Percentiles rank a stretch among this genome's conserved stretches.
phyloP scores from a whole-genome alignment of 192 early-diverging fungal genomes.

The Coemansia sp. region DNA sequence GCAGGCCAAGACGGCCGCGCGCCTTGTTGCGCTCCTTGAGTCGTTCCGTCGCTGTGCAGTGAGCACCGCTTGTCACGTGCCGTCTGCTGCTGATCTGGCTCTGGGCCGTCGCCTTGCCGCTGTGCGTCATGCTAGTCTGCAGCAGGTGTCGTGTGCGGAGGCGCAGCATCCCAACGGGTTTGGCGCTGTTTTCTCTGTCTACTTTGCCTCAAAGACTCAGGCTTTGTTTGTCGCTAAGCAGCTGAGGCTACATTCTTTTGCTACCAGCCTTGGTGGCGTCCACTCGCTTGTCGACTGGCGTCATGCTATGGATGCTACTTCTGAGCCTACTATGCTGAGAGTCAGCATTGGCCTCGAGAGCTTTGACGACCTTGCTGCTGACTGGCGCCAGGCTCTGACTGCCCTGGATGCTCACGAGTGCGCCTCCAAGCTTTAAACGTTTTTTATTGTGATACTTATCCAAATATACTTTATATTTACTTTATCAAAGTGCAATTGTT shows the following conservation, averaged over 20 bases:
- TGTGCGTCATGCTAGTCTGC: constrained; percentile 47
- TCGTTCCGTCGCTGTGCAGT: constrained; percentile 46
- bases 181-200: constrained; percentile 49
- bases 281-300: constrained; percentile 76
- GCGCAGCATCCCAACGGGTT: constrained; percentile 47
- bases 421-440: constrained; percentile 20
- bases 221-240: constrained; percentile 55
- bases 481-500: not conserved
- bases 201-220: constrained; percentile 51
- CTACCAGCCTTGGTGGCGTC: constrained; percentile 69
- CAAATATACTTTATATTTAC: constrained; percentile 2
- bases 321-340: constrained; percentile 58
- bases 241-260: constrained; percentile 56
- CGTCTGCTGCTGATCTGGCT: constrained; percentile 18
- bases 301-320: constrained; percentile 43
- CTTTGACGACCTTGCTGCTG: constrained; percentile 65
- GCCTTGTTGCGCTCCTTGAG: constrained; percentile 60
- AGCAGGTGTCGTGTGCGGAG: constrained; percentile 26
- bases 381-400: constrained; percentile 59
- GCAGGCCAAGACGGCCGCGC: constrained; percentile 61
- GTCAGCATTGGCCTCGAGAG: constrained; percentile 72
- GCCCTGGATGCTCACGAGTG: constrained; percentile 34
- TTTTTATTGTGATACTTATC: not conserved
- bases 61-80: constrained; percentile 36
- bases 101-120: constrained; percentile 29